Conservation (phyloP, 768 basidiomycete genomes). For the Trametes maxima region DNA sequence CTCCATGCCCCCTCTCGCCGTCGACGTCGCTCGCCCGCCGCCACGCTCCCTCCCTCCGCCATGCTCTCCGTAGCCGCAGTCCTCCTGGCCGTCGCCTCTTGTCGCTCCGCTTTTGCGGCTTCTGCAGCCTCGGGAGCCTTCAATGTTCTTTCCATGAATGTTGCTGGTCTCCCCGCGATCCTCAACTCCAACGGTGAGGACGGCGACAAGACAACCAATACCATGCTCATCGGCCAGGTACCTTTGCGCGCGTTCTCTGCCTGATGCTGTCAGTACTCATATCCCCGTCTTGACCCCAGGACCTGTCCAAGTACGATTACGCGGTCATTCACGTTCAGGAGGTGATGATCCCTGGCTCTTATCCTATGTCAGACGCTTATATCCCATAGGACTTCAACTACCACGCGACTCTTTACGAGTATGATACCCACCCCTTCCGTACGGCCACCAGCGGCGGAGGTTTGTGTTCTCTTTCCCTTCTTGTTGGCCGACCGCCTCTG, state of each 20-base stretch:
- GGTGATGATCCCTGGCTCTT: not conserved
- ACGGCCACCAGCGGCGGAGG: constrained; percentile 10
- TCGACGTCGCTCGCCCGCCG: too few species aligned
- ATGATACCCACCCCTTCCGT: constrained; percentile 8
- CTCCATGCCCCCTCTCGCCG: too few species aligned
- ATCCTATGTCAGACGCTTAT: not conserved
- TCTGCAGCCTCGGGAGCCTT: not conserved
- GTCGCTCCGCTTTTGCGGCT: not conserved
- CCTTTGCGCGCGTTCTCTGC: not conserved
- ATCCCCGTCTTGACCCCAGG: not conserved
- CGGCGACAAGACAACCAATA: constrained; percentile 15
- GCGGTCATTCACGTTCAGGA: constrained; percentile 12
- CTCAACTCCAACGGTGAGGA: constrained; percentile 1
- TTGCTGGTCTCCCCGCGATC: constrained; percentile 7
- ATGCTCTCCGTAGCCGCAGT: constrained; percentile 3
- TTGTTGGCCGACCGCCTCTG: too few species aligned
- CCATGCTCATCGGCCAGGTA: constrained; percentile 5
- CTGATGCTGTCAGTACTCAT: not conserved
- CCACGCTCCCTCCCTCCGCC: not conserved
- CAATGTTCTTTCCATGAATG: constrained; percentile 8
- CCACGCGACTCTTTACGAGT: constrained; percentile 6
- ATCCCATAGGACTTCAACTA: constrained; percentile 11
- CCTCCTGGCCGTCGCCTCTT: not conserved
- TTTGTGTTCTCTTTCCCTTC: not conserved
- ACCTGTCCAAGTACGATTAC: constrained; percentile 1